These are phyloP conservation scores for Exophiala aquamarina DNA, from an alignment of 2,329 filamentous ascomycete species.

Conservation along the genomic window DNA sequence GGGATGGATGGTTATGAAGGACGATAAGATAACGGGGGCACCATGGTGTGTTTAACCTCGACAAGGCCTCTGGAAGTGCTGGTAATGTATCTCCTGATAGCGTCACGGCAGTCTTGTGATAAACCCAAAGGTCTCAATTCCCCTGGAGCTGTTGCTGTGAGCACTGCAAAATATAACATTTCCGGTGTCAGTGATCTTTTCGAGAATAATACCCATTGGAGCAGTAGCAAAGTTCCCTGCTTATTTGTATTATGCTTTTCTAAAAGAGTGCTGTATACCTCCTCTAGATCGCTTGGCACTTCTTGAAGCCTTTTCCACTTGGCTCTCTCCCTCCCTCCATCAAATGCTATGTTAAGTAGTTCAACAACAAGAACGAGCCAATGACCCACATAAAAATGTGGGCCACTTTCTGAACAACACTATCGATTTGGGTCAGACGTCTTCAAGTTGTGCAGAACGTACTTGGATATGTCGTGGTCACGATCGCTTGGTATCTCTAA, in stretches of 20 bases:
- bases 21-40: too few relatives aligned
- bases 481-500: slow-evolving; percentile 34
- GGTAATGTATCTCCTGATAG: neutral
- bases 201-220: slow-evolving; percentile 8
- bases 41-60: neutral
- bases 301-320: slow-evolving; percentile 32
- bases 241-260: slow-evolving; percentile 3
- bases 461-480: slow-evolving; percentile 37
- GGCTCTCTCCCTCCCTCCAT: slow-evolving; percentile 25
- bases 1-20: too few relatives aligned
- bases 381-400: slow-evolving; percentile 44
- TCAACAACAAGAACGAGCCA: slow-evolving; percentile 44
- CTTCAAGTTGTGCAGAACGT: slow-evolving; percentile 32
- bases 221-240: neutral
- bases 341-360: slow-evolving; percentile 39
- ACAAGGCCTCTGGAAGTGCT: neutral
- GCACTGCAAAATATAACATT: slow-evolving; percentile 6
- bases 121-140: neutral
- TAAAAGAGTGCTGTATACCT: slow-evolving; percentile 9
- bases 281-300: slow-evolving; percentile 31
- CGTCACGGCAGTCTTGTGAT: neutral
- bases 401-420: slow-evolving; percentile 32
- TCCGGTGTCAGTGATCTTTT: neutral
- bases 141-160: neutral
- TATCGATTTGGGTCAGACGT: slow-evolving; percentile 14